Conservation (phyloP, 129 eudicot genomes). For the Lonicera japonica region DNA sequence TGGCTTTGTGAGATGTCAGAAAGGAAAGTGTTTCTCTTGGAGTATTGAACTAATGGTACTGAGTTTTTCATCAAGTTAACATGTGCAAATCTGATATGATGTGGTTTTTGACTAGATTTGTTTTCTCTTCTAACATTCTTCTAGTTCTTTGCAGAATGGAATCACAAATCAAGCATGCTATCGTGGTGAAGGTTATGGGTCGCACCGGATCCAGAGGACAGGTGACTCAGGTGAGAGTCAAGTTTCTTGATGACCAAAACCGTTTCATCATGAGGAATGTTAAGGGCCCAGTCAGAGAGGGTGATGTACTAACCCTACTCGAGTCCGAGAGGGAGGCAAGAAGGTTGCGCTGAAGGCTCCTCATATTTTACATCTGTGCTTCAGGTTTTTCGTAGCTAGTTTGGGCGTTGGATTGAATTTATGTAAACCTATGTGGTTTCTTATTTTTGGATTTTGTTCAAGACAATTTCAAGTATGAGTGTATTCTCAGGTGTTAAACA, state of each 20-base stretch:
- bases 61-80: too few relatives aligned
- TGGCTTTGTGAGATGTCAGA: too few relatives aligned
- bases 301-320: slow-evolving; percentile 14
- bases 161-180: slow-evolving; percentile 16
- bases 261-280: slow-evolving; percentile 23
- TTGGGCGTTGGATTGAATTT: background rate
- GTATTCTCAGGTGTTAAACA: too few relatives aligned
- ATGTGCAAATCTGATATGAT: too few relatives aligned
- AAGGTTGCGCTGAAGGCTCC: slow-evolving; percentile 12
- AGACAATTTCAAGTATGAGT: background rate
- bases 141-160: slow-evolving; percentile 8
- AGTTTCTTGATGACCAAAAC: slow-evolving; percentile 17
- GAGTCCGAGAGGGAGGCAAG: slow-evolving; percentile 22
- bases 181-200: slow-evolving; percentile 15
- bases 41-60: too few relatives aligned
- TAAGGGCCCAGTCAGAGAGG: slow-evolving; percentile 16
- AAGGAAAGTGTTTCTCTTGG: too few relatives aligned
- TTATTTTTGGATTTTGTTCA: background rate
- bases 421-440: background rate
- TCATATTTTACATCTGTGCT: background rate
- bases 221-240: slow-evolving; percentile 15
- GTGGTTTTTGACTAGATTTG: background rate
- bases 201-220: slow-evolving; percentile 16
- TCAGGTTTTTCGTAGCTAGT: background rate
- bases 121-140: background rate